Evolutionary conservation across 768 basidiomycete genomes (phyloP).

Genomic region (Panaeolus cyanescens): DNA sequence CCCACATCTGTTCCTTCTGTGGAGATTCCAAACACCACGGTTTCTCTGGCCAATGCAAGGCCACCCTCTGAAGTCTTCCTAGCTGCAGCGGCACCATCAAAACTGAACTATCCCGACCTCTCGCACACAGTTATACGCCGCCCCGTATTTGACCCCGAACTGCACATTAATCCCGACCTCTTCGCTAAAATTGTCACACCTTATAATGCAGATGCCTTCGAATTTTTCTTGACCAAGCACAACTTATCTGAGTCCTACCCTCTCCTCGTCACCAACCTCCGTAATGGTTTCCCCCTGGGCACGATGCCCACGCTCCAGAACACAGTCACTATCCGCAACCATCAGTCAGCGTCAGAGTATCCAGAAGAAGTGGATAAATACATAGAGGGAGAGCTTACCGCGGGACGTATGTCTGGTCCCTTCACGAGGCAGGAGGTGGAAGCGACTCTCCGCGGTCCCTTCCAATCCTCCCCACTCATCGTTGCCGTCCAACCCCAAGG

Average conservation of each 20-base stretch:
- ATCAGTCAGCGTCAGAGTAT: slow-evolving; percentile 12
- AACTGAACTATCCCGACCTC: slow-evolving; percentile 21
- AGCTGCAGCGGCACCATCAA: not conserved
- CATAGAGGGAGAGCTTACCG: slow-evolving; percentile 18
- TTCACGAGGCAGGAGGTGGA: slow-evolving; percentile 16
- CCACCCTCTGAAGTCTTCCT: slow-evolving; percentile 2
- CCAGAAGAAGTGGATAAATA: slow-evolving; percentile 17
- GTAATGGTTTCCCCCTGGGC: slow-evolving; percentile 33
- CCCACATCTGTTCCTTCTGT: slow-evolving; percentile 35
- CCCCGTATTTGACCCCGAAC: not conserved
- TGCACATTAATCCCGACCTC: slow-evolving; percentile 14
- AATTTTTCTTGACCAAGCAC: slow-evolving; percentile 18
- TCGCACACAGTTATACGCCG: slow-evolving; percentile 12
- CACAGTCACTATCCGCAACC: slow-evolving; percentile 23
- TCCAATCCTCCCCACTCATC: slow-evolving; percentile 29
- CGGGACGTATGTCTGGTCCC: slow-evolving; percentile 26
- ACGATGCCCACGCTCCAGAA: slow-evolving; percentile 23
- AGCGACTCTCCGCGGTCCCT: slow-evolving; percentile 23
- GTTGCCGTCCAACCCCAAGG: slow-evolving; percentile 20
- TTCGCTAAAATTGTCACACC: slow-evolving; percentile 28
- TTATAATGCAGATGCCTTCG: slow-evolving; percentile 30
- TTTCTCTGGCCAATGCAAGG: slow-evolving; percentile 24
- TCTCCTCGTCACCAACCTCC: slow-evolving; percentile 26
- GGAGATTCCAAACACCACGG: slow-evolving; percentile 23
- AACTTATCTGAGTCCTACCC: slow-evolving; percentile 27